Base-by-base conservation (phyloP, 2,329 filamentous ascomycete genomes). In the Phialophora chinensis region DNA sequence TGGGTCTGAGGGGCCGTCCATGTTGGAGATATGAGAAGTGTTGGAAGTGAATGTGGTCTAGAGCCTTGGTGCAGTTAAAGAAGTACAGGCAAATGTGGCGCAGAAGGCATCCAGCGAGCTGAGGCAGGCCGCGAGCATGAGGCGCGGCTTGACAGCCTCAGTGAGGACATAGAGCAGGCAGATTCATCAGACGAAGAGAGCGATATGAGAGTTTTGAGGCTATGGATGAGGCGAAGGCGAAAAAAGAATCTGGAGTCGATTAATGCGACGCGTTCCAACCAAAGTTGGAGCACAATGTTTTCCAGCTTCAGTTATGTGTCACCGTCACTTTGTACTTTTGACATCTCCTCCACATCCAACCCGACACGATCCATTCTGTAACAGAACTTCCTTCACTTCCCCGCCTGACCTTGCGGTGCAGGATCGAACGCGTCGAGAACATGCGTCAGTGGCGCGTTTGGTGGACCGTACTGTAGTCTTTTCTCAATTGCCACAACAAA, bases 1-100 rank as follows among this genome's bases (percentile, higher is more conserved):
- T 33, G 44, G 58, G 52, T 69, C 67, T 35, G 42, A 49, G 14
- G 53, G 29, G 14, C 62, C 60, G 23, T 55, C 62, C 67, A 71
- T 71, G 2, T 35, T 66, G 67, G 52, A 31, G 8, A 31, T 10
- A 23, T 25, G 33, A 38, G 25, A 42, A 11, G 14, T 27, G 25
- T 29, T 20, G 31, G 29, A 38, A 49, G 42, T 33, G 31, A 31
- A 14, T 47, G 49, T 27, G 31, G 33, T 27, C 42, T 10, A 25
- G 31, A 20, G 23, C 14, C 11, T 54, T 17, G 44, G 42, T 23
- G n/a, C 33, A 38, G 20, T 12, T 4, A 31, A 33, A 49, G 31
- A 35, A n/a, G 14, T 56, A 58, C 33, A 55, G 23, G 33, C 17
- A n/a, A 47, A 42, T 25, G 49, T 47, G 56, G 57, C 58, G 54